Percentiles rank a stretch among this genome's conserved stretches.
These are phyloP conservation scores for Cercospora citrullina DNA, from an alignment of 2,329 filamentous ascomycete genomes.

Conservation along the genomic window DNA sequence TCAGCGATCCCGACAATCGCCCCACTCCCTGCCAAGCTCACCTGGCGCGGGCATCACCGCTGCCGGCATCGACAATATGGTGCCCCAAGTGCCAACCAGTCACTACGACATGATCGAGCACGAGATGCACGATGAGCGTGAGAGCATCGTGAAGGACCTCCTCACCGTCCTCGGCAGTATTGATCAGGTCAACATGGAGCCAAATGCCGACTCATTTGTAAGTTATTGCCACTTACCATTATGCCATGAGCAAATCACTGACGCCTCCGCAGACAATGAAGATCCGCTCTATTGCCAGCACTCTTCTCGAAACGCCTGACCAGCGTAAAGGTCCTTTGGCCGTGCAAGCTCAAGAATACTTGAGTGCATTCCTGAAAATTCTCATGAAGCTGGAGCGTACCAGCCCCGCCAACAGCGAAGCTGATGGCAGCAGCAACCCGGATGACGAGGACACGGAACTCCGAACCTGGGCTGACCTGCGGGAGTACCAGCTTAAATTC, in stretches of 20 bases:
- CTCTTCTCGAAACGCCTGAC: conserved; percentile 66
- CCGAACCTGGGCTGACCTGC: conserved; percentile 73
- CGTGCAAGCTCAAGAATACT: conserved; percentile 66
- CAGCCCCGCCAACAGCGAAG: conserved; percentile 51
- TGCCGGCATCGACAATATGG: conserved; percentile 41
- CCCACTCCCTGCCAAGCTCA: conserved; percentile 41
- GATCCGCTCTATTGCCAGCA: conserved; percentile 80
- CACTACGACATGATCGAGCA: conserved; percentile 55
- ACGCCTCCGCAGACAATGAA: conserved; percentile 65
- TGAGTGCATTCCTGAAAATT: conserved; percentile 71
- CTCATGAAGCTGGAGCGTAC: conserved; percentile 71
- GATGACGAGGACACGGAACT: conserved; percentile 74
- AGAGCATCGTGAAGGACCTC: conserved; percentile 78
- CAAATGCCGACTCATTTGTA: conserved; percentile 65
- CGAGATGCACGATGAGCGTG: conserved; percentile 72
- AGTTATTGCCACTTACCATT: conserved; percentile 36
- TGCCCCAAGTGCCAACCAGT: conserved; percentile 34
- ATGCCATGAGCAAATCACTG: background rate
- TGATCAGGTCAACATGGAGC: conserved; percentile 81
- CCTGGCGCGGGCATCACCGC: conserved; percentile 38
- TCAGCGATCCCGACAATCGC: conserved; percentile 37
- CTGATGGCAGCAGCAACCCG: conserved; percentile 33
- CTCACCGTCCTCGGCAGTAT: conserved; percentile 73
- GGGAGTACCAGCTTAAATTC: conserved; percentile 75
- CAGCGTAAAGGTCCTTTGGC: conserved; percentile 55